These are phyloP conservation scores for Phtheirospermum japonicum DNA, from an alignment of 257 asterid species.

Conservation along the genomic window DNA sequence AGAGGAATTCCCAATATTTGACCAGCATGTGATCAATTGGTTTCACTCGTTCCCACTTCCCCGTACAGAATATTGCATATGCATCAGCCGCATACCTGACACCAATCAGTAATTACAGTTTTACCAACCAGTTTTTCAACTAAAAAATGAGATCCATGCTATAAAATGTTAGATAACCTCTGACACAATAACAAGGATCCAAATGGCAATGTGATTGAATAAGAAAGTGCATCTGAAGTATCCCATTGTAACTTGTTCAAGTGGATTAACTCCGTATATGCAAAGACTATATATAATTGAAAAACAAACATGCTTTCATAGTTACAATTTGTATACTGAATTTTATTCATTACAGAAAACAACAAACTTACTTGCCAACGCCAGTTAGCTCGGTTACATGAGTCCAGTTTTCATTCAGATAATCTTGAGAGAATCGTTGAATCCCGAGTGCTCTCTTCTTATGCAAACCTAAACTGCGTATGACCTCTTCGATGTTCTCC, in stretches of 20 bases:
- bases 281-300: neutral
- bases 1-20: constrained; percentile 66
- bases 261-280: too few relatives aligned
- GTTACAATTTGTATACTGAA: neutral
- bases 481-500: constrained; percentile 52
- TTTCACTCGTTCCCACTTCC: constrained; percentile 58
- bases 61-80: constrained; percentile 70
- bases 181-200: neutral
- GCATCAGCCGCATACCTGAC: constrained; percentile 86
- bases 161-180: neutral
- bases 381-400: constrained; percentile 75
- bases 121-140: neutral
- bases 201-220: neutral
- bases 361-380: constrained; percentile 65
- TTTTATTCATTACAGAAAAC: neutral
- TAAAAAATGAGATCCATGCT: neutral
- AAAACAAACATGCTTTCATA: neutral
- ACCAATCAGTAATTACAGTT: constrained; percentile 16
- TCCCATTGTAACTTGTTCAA: too few relatives aligned
- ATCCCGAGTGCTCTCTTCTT: constrained; percentile 59
- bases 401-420: constrained; percentile 61
- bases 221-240: neutral
- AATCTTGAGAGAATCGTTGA: constrained; percentile 51
- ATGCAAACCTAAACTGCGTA: constrained; percentile 61
- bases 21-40: constrained; percentile 77